Evolutionary conservation across 441 rosid species (phyloP), one percentile per base, ranked within the genome.

Genomic region (Populus tomentosa): DNA sequence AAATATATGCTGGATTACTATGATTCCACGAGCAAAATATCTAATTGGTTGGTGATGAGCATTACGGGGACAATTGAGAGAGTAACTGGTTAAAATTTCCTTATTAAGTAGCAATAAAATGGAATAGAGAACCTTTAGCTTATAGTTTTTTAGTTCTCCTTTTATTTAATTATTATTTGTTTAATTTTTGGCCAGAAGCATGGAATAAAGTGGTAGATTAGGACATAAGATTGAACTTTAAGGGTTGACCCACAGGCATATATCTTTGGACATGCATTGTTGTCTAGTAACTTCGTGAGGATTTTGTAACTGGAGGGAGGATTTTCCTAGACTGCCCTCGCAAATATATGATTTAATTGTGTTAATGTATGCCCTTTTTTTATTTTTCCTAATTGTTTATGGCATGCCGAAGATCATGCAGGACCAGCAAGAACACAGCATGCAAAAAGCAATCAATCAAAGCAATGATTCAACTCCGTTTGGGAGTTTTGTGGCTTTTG

Each of bases 211-310:
- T 62, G 32, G 14, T n/a, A 23, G 20, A 62, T 50, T 14, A 73
- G 24, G 59, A 64, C 7, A 63, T 6, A 1, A 1, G 21, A 20
- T 10, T 5, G 9, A 9, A 24, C n/a, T 61, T 63, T 2, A 1
- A 23, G 78, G 59, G 71, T 32, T 42, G 81, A 46, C 72, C 75
- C 75, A 53, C 69, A 33, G 63, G 70, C 63, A 7, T 42, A 16
- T 21, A 8, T 70, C 46, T 63, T 46, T 50, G 56, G 67, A 70
- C 70, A 62, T 64, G 59, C 14, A 24, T 40, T 59, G 40, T 63
- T 74, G 64, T 64, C 46, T 0, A 46, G 67, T 6, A 23, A 50
- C 26, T 24, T 11, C 10, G 1, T 23, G 13, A 1, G 14, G 16
- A 73, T 76, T 70, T 21, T 36, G 72, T 66, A n/a, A 53, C 3